Conservation (phyloP, 345 rosid genomes). For the Moricandia moricandioides region DNA sequence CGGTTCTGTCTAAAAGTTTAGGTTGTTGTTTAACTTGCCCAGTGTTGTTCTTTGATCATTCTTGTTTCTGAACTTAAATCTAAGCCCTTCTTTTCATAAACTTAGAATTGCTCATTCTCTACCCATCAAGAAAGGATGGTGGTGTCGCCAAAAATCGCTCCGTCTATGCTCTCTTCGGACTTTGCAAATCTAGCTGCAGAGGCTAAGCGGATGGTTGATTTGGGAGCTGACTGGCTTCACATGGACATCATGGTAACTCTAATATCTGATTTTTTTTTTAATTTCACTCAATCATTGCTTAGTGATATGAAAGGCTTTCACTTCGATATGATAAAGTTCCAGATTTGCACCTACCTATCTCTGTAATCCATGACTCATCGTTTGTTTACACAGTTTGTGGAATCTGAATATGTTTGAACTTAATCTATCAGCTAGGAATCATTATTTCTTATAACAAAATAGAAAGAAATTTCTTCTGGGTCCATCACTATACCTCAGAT, state of each 20-base stretch:
- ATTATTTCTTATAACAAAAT: not conserved
- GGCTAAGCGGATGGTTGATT: slow-evolving; percentile 74
- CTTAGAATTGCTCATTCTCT: not conserved
- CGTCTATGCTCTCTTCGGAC: slow-evolving; percentile 94
- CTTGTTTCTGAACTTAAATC: not conserved
- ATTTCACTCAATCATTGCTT: not conserved
- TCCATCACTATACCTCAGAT: not conserved
- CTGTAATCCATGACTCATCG: not conserved
- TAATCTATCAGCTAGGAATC: not conserved
- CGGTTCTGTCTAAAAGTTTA: not conserved
- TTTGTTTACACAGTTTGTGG: not conserved
- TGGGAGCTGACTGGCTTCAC: slow-evolving; percentile 97
- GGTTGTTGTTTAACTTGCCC: not conserved
- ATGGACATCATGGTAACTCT: slow-evolving; percentile 88
- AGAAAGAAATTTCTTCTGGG: not conserved
- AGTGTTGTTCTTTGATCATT: not conserved
- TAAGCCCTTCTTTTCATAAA: not conserved
- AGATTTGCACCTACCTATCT: not conserved
- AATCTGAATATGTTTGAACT: not conserved
- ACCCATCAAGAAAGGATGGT: slow-evolving; percentile 43
- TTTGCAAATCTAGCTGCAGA: slow-evolving; percentile 85
- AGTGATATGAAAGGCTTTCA: not conserved
- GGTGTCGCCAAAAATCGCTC: slow-evolving; percentile 68
- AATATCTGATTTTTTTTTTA: not conserved
- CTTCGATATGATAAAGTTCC: not conserved